Evolutionary conservation across 139 green algal species (phyloP), one percentile per base, ranked within the genome.

Genomic region (Yamagishiella unicocca): DNA sequence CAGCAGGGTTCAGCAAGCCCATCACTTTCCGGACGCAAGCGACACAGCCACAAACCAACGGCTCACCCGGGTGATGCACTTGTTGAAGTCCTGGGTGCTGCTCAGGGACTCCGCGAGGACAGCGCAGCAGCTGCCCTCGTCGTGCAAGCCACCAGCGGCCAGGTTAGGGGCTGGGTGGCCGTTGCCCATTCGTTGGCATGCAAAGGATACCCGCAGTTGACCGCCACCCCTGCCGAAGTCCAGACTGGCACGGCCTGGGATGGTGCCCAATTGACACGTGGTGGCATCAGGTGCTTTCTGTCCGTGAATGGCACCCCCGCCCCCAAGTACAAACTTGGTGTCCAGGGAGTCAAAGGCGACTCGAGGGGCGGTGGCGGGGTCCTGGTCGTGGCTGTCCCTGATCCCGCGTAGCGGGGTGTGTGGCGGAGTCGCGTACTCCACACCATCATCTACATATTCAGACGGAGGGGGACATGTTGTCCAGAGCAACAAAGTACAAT

Each of bases 371-470:
- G 64, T 79, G 33, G 45, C 54, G 0, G 64, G 9, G 64, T 76
- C 62, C 4, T 42, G 61, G 40, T 75, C 58, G 77, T 86, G 62
- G 29, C 8, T 22, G 46, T 27, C 58, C 37, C 50, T 24, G 10
- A 75, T 62, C 25, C 82, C 82, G 29, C 82, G 82, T 10, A 87
- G 67, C 6, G 82, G 82, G 9, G 82, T 87, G 82, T 87, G 82
- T 17, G 82, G 82, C 9, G 82, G 82, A 6, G 82, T 87, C 12
- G 12, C 27, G 53, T 81, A 87, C 66, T 87, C 82, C 4, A 71
- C 67, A 4, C 67, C 66, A 8, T 79, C 67, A 19, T 87, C 82
- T 87, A 67, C 45, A 54, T 17, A 66, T 25, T 17, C n/a, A n/a
- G n/a, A n/a, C n/a, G n/a, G n/a, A n/a, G n/a, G n/a, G n/a, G n/a